Evolutionary conservation across 331 rosid genomes (phyloP), one percentile per base, ranked within the genome.

Genomic region (Spiraea crenata): DNA sequence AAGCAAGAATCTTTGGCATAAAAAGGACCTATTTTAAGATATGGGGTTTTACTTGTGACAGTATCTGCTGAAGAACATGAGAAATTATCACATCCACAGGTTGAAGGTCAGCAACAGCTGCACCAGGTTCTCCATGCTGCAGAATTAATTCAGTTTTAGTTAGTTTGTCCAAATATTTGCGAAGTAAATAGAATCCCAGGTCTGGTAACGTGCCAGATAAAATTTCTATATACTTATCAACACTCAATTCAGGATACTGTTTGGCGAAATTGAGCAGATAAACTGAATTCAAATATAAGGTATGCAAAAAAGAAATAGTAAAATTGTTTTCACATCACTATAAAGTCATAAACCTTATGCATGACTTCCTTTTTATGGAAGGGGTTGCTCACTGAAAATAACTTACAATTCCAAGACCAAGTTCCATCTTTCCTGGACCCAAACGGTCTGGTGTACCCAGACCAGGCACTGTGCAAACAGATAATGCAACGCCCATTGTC

Each of bases 51-150:
- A 91, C 99, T 85, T 69, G 73, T n/a, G 91, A 93, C 81, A 91
- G 69, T 71, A 95, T 95, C 84, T 95, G 89, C 17, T 86, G 74
- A 51, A 95, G 90, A 77, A 91, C 82, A 76, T 85, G 93, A 79
- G 97, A 89, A 74, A 95, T 88, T 75, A 91, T 87, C 71, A 79
- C 93, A 73, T 91, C 91, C 57, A 86, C 97, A 44, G 99, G 96
- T 79, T 84, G 96, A 76, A 93, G 54, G 70, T 91, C 92, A 46
- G 83, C 92, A 75, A 89, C 87, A 8, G 86, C 95, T 14, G 89
- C 89, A 79, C 99, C 99, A 47, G 99, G 78, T 80, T 93, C 99
- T 73, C 97, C 99, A 71, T 93, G 96, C 99, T 95, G 88, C 71
- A 83, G 80, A 80, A 51, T 35, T 9, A 54, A 61, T 51, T 70